phyloP scores from a whole-genome alignment of 345 rosid genomes.

The Anastatica hierochuntica region DNA sequence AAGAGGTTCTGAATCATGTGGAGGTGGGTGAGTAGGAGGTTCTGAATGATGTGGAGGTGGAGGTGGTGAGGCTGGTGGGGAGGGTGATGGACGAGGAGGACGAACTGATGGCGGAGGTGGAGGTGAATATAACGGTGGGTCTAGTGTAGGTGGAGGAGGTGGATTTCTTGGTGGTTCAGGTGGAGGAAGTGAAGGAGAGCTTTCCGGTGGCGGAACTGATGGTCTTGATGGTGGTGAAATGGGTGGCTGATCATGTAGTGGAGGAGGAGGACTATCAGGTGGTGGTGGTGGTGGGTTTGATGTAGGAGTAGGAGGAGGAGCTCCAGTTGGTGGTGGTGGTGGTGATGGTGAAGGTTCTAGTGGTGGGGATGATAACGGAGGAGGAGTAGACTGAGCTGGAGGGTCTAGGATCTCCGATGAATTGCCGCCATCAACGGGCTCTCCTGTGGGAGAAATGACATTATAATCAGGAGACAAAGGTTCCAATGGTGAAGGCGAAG shows the following conservation, averaged over 20 bases:
- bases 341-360: conserved; percentile 19
- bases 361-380: conserved; percentile 27
- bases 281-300: conserved; percentile 13
- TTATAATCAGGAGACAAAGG: conserved; percentile 10
- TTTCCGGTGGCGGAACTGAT: not conserved
- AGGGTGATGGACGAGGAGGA: conserved; percentile 25
- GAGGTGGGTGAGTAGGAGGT: conserved; percentile 12
- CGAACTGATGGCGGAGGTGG: conserved; percentile 18
- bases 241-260: conserved; percentile 15
- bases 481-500: conserved; percentile 9
- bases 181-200: conserved; percentile 24
- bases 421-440: conserved; percentile 14
- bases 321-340: conserved; percentile 22
- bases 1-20: not conserved
- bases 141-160: conserved; percentile 8
- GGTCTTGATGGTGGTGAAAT: conserved; percentile 5
- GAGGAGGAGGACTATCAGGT: conserved; percentile 11
- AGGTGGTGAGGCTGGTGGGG: conserved; percentile 21
- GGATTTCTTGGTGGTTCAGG: not conserved
- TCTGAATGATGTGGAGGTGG: conserved; percentile 13
- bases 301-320: conserved; percentile 23
- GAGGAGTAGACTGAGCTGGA: conserved; percentile 24
- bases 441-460: conserved; percentile 22
- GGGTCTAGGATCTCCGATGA: conserved; percentile 3
- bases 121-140: conserved; percentile 16